Conservation (phyloP, 1,139 yeast species). For the Spencermartinsiella ligniputridi region DNA sequence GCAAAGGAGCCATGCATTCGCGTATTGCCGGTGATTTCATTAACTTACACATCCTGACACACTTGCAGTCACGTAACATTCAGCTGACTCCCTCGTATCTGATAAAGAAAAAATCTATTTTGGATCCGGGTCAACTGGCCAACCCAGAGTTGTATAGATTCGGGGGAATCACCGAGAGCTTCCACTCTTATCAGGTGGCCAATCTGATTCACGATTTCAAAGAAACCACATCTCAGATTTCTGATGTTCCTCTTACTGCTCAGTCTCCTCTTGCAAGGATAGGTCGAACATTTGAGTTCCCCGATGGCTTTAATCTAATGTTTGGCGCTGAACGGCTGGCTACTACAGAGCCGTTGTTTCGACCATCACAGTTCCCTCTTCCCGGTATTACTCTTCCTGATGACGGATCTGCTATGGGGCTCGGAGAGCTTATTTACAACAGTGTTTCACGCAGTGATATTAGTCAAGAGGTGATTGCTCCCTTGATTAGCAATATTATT, state of each 20-base stretch:
- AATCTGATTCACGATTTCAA: slow-evolving; percentile 55
- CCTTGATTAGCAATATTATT: slow-evolving; percentile 77
- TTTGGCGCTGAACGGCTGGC: slow-evolving; percentile 64
- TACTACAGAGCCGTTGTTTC: slow-evolving; percentile 75
- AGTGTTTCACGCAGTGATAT: slow-evolving; percentile 44
- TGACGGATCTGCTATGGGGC: slow-evolving; percentile 42
- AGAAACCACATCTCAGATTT: slow-evolving; percentile 53
- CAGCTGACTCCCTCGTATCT: slow-evolving; percentile 33
- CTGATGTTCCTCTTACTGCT: slow-evolving; percentile 40
- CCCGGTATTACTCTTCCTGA: slow-evolving; percentile 27
- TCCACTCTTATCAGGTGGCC: slow-evolving; percentile 34
- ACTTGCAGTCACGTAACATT: slow-evolving; percentile 28
- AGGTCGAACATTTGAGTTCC: slow-evolving; percentile 71
- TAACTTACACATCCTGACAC: slow-evolving; percentile 33
- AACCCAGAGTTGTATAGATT: slow-evolving; percentile 35
- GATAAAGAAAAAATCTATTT: slow-evolving; percentile 30
- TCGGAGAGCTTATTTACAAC: slow-evolving; percentile 66
- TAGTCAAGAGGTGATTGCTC: slow-evolving; percentile 67
- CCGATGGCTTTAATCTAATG: slow-evolving; percentile 60
- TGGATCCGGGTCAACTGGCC: slow-evolving; percentile 36
- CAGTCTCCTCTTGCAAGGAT: slow-evolving; percentile 22
- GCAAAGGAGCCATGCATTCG: slow-evolving; percentile 34
- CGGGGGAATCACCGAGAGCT: slow-evolving; percentile 31
- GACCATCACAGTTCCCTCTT: slow-evolving; percentile 34
- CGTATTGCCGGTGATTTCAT: slow-evolving; percentile 42